Conservation (phyloP, 192 early-diverging fungal genomes). For the Backusella parvicylindrica region DNA sequence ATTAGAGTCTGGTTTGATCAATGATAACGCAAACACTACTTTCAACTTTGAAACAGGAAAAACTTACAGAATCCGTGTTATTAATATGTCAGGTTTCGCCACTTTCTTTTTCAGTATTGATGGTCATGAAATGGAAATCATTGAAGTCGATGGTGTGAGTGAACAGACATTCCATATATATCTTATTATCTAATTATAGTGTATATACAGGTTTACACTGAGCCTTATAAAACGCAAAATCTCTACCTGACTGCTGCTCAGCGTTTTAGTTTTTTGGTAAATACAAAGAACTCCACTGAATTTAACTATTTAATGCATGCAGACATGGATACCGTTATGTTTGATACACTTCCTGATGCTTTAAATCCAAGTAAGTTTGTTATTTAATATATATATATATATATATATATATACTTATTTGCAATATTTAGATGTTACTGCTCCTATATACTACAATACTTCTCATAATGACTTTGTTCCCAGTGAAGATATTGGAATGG, state of each 20-base stretch:
- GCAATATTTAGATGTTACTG: constrained; percentile 45
- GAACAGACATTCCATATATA: not conserved
- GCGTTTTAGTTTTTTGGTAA: constrained; percentile 78
- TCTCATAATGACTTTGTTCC: constrained; percentile 26
- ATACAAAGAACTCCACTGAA: constrained; percentile 55
- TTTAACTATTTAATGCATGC: constrained; percentile 72
- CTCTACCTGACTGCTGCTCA: constrained; percentile 69
- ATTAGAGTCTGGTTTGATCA: constrained; percentile 64
- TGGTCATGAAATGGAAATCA: constrained; percentile 70
- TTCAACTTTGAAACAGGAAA: constrained; percentile 70
- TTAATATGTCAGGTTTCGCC: constrained; percentile 76
- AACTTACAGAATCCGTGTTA: constrained; percentile 79
- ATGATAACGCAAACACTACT: constrained; percentile 45
- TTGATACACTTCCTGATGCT: constrained; percentile 57
- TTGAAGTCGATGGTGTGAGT: constrained; percentile 71
- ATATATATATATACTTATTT: not conserved
- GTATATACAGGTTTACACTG: constrained; percentile 41
- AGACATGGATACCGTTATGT: constrained; percentile 75
- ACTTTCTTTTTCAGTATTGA: constrained; percentile 81
- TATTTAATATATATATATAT: not conserved
- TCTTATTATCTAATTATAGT: not conserved
- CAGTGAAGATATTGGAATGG: constrained; percentile 22
- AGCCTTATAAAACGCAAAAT: constrained; percentile 49
- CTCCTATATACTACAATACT: constrained; percentile 50
- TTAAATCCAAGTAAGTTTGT: constrained; percentile 45